Evolutionary conservation across 495 filamentous ascomycete species (phyloP).

Genomic region (Chaetomidium leptoderma): DNA sequence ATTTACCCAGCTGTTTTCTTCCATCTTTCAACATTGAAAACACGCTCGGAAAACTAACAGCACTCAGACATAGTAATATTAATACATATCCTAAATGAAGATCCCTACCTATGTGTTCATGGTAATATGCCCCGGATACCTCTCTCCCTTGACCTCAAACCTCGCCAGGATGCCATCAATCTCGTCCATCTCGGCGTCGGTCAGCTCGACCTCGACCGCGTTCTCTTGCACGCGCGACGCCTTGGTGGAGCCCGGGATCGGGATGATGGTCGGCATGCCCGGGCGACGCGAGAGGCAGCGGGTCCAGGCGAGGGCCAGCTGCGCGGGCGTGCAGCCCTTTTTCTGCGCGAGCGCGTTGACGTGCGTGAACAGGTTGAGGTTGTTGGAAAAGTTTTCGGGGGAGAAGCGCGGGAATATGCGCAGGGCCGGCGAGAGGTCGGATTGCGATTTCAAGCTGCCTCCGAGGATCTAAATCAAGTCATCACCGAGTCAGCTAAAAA

Average conservation of each 20-base stretch:
- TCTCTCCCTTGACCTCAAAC: slow-evolving; percentile 40
- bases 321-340: slow-evolving; percentile 68
- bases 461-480: slow-evolving; percentile 51
- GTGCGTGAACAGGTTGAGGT: slow-evolving; percentile 64
- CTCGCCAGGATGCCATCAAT: slow-evolving; percentile 45
- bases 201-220: slow-evolving; percentile 39
- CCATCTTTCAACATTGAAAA: not conserved
- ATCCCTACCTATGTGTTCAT: slow-evolving; percentile 30
- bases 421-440: slow-evolving; percentile 59
- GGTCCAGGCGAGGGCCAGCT: slow-evolving; percentile 77
- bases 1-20: not conserved
- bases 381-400: slow-evolving; percentile 64
- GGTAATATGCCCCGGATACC: slow-evolving; percentile 36
- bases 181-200: slow-evolving; percentile 46
- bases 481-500: too few species aligned
- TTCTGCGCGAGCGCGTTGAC: slow-evolving; percentile 61
- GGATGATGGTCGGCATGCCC: slow-evolving; percentile 68
- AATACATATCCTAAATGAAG: not conserved
- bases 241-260: slow-evolving; percentile 71
- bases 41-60: not conserved
- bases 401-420: slow-evolving; percentile 59
- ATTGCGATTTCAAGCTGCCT: slow-evolving; percentile 55
- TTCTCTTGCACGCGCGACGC: slow-evolving; percentile 50
- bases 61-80: not conserved
- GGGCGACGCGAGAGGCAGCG: slow-evolving; percentile 48